phyloP scores from a whole-genome alignment of 805 yeast species.

The Suhomyces canberraensis region DNA sequence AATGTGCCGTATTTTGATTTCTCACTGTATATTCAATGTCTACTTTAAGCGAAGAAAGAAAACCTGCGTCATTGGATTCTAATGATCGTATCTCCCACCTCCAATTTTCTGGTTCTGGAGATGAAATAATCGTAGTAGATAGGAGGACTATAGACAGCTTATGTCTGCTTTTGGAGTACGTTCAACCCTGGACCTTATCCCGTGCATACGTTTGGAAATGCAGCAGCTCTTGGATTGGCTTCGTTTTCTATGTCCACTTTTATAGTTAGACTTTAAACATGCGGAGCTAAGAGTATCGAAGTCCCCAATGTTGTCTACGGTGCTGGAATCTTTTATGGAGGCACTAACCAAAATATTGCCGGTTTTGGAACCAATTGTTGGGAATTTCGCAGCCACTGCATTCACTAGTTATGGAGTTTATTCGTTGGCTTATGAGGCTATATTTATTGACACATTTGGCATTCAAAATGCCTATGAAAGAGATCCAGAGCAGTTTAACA shows the following conservation, averaged over 20 bases:
- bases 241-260: slow-evolving; percentile 48
- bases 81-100: no score
- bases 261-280: slow-evolving; percentile 44
- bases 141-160: no score
- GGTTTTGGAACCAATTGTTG: slow-evolving; percentile 53
- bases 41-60: no score
- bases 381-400: slow-evolving; percentile 56
- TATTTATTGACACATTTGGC: slow-evolving; percentile 55
- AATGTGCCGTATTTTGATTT: no score
- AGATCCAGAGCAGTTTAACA: slow-evolving; percentile 37
- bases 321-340: slow-evolving; percentile 48
- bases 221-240: slow-evolving; percentile 53
- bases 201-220: slow-evolving; percentile 45
- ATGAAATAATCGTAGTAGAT: no score
- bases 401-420: slow-evolving; percentile 54
- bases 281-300: slow-evolving; percentile 45
- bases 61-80: no score
- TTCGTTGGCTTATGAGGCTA: slow-evolving; percentile 42
- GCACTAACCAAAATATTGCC: slow-evolving; percentile 46
- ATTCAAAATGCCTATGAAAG: slow-evolving; percentile 46
- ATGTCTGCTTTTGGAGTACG: slow-evolving; percentile 59
- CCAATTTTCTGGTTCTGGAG: no score
- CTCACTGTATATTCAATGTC: no score
- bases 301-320: slow-evolving; percentile 44
- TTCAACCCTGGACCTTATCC: slow-evolving; percentile 47